A percentile compares a stretch with the other conserved stretches of the same genome.
These are phyloP conservation scores for Fusarium guadeloupense DNA, from an alignment of 2,329 filamentous ascomycete genomes.

Conservation along the genomic window DNA sequence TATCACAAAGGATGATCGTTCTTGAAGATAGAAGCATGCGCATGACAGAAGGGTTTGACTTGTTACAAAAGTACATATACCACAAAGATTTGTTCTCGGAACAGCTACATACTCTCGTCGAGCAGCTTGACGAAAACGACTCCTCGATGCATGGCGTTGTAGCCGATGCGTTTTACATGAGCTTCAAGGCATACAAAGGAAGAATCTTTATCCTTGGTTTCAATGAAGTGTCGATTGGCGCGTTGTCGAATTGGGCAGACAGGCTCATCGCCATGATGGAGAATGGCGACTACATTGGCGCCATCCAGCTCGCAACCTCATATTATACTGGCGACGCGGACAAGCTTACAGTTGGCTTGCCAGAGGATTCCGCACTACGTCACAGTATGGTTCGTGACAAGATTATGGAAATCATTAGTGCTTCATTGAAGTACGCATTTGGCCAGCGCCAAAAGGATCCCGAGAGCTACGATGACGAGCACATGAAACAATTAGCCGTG, in stretches of 20 bases:
- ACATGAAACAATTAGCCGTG: constrained; percentile 80
- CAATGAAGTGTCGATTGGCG: constrained; percentile 90
- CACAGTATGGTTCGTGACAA: constrained; percentile 88
- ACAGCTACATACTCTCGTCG: constrained; percentile 85
- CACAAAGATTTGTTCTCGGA: constrained; percentile 90
- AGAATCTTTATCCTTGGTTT: constrained; percentile 92
- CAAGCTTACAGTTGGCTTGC: constrained; percentile 91
- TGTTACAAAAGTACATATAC: constrained; percentile 91
- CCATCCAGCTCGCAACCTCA: constrained; percentile 87
- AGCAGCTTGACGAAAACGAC: constrained; percentile 88
- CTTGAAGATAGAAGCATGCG: constrained; percentile 89
- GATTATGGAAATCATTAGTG: constrained; percentile 90
- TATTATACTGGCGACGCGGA: constrained; percentile 94
- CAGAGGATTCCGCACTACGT: constrained; percentile 79
- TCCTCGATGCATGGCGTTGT: constrained; percentile 93
- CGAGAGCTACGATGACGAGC: constrained; percentile 59
- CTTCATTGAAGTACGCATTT: constrained; percentile 91
- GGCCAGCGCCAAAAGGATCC: constrained; percentile 66
- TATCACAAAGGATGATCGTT: constrained; percentile 91
- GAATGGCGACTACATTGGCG: constrained; percentile 92
- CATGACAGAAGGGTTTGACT: constrained; percentile 93
- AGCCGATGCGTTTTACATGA: constrained; percentile 98
- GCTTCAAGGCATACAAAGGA: constrained; percentile 94
- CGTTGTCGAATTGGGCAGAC: constrained; percentile 96
- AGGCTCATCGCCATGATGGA: constrained; percentile 94